Base-by-base conservation (phyloP, 1,284 basidiomycete genomes). In the Flammula alnicola region DNA sequence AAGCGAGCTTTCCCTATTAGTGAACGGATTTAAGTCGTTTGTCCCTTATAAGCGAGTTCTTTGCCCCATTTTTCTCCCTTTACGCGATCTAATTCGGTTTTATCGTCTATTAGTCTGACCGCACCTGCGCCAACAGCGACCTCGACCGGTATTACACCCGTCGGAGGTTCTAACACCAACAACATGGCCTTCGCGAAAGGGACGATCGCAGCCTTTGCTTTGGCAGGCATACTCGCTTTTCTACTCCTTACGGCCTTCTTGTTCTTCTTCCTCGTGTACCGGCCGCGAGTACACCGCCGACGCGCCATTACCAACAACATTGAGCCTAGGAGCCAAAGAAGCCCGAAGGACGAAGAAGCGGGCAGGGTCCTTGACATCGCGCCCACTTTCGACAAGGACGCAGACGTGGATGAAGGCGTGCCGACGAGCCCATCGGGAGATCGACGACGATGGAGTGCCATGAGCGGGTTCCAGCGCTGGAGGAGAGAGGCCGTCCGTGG, bases 131-230 rank as follows among this genome's bases (percentile, higher is more conserved):
- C 64, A 5, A 49, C 55, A 16, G 40, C 59, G 12, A 36, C 52
- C 44, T 40, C 52, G n/a, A n/a, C n/a, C n/a, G n/a, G n/a, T n/a
- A n/a, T n/a, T 31, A 50, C 49, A 49, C 30, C 37, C 61, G 52
- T 53, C 53, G 44, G 42, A 55, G 11, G n/a, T n/a, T 11, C 56
- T 29, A 54, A 57, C 14, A 47, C 49, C 26, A 44, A 29, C 31
- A 44, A 10, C 23, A 51, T 54, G 29, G 45, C 54, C 10, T 68
- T 66, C 27, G 57, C 78, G 4, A 68, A 70, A 53, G 84, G 84
- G 32, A 81, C 83, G 0, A 79, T 86, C 46, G 86, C 84, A 22
- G 86, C 83, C 0, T 71, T 86, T 22, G 76, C 74, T 7, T 71
- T 88, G 2, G 81, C 78, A 4, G 73, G 75, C 19, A 63, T 80